phyloP scores from a whole-genome alignment of 2,329 filamentous ascomycete species.

The Fulvia fulva region DNA sequence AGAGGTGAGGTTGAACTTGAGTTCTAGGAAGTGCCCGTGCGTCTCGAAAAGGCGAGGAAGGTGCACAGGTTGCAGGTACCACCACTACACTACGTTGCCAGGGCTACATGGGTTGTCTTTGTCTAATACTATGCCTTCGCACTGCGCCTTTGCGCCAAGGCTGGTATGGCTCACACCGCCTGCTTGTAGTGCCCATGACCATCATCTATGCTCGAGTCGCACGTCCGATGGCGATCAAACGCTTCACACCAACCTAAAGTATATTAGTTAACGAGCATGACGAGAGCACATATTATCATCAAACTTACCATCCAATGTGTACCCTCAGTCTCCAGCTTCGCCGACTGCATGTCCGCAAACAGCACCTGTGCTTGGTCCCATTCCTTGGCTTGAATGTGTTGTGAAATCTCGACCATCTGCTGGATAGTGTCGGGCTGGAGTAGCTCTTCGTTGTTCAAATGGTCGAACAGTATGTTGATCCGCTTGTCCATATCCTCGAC shows the following conservation, averaged over 20 bases:
- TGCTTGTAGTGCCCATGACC: not conserved
- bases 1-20: not conserved
- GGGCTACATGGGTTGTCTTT: not conserved
- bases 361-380: conserved; percentile 44
- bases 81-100: not conserved
- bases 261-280: conserved; percentile 6
- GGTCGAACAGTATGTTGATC: conserved; percentile 85
- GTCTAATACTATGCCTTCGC: not conserved
- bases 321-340: conserved; percentile 45
- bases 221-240: conserved; percentile 38
- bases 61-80: not conserved
- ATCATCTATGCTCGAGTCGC: conserved; percentile 24
- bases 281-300: not conserved
- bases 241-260: conserved; percentile 36
- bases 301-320: conserved; percentile 50
- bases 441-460: conserved; percentile 92
- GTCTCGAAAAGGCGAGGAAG: not conserved
- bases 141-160: not conserved
- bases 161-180: not conserved
- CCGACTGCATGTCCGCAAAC: conserved; percentile 46
- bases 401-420: conserved; percentile 56
- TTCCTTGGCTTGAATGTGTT: conserved; percentile 38
- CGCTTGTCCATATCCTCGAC: conserved; percentile 93
- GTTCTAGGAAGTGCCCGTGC: not conserved
- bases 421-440: conserved; percentile 74